phyloP scores from a whole-genome alignment of 1,139 yeast genomes.

The Geotrichum klebahnii region DNA sequence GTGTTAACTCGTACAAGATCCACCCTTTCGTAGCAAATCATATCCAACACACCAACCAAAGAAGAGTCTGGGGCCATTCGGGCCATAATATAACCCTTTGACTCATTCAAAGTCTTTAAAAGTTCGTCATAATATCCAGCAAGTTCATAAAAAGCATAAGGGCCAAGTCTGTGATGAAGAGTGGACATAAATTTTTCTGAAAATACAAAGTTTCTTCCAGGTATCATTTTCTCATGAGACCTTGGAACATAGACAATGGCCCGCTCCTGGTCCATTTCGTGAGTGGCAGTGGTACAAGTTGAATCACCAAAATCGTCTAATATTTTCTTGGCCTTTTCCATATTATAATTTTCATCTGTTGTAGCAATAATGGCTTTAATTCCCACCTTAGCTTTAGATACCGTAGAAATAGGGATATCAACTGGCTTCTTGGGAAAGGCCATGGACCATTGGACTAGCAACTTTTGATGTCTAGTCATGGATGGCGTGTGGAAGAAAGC shows the following conservation, averaged over 20 bases:
- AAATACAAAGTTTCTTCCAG: constrained; percentile 49
- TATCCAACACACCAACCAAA: constrained; percentile 52
- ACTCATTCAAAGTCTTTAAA: constrained; percentile 40
- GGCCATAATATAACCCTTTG: constrained; percentile 55
- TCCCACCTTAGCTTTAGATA: constrained; percentile 32
- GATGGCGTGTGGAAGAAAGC: constrained; percentile 27
- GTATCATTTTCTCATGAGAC: constrained; percentile 42
- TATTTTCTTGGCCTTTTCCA: constrained; percentile 44
- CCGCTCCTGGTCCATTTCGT: constrained; percentile 51
- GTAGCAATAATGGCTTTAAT: constrained; percentile 62
- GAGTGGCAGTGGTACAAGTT: constrained; percentile 49
- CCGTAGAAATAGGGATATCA: background rate
- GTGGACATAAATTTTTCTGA: constrained; percentile 53
- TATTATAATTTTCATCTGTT: constrained; percentile 46
- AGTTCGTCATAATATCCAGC: constrained; percentile 45
- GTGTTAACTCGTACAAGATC: constrained; percentile 53
- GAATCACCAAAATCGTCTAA: constrained; percentile 47
- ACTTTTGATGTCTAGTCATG: constrained; percentile 34
- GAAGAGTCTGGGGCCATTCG: constrained; percentile 56
- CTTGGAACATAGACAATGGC: constrained; percentile 51
- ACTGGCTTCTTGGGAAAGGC: constrained; percentile 24
- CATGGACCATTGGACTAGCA: constrained; percentile 21
- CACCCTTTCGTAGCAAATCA: constrained; percentile 42
- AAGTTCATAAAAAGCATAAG: constrained; percentile 47
- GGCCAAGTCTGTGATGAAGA: constrained; percentile 44